These are phyloP conservation scores for Colletotrichum sp. DNA, from an alignment of 2,329 filamentous ascomycete genomes.

Conservation along the genomic window DNA sequence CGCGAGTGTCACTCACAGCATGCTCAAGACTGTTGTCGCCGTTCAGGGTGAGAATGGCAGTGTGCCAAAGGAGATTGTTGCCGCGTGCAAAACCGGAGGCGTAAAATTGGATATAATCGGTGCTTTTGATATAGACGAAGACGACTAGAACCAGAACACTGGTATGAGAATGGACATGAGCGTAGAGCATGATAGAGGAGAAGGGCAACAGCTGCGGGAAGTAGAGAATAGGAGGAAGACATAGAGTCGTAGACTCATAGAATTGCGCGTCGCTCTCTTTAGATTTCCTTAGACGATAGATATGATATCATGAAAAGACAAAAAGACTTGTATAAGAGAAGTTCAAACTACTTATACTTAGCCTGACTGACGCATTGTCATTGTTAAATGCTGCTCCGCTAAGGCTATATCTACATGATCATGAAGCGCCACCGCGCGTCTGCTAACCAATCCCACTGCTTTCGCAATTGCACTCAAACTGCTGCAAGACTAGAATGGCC, in stretches of 20 bases:
- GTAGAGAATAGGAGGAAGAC: background rate
- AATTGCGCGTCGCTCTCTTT: background rate
- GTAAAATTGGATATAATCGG: slow-evolving; percentile 38
- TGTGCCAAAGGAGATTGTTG: slow-evolving; percentile 36
- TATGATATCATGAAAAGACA: background rate
- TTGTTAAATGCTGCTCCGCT: background rate
- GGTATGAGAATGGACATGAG: background rate
- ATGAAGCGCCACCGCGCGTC: background rate
- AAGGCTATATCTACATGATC: background rate
- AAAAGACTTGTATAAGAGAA: background rate
- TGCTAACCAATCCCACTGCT: background rate
- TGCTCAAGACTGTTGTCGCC: slow-evolving; percentile 42
- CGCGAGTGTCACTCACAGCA: slow-evolving; percentile 29
- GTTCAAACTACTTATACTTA: background rate
- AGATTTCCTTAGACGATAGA: background rate
- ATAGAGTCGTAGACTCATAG: background rate
- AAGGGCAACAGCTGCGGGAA: background rate
- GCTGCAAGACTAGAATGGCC: background rate
- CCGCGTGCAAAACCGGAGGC: slow-evolving; percentile 37
- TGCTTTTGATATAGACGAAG: slow-evolving; percentile 23
- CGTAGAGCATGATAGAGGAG: background rate
- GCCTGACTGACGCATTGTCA: too few relatives aligned
- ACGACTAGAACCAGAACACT: background rate
- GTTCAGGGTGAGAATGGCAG: slow-evolving; percentile 33
- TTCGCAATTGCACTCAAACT: background rate